Conservation (phyloP, 306 rosid genomes). For the Boehmeria nivea region DNA sequence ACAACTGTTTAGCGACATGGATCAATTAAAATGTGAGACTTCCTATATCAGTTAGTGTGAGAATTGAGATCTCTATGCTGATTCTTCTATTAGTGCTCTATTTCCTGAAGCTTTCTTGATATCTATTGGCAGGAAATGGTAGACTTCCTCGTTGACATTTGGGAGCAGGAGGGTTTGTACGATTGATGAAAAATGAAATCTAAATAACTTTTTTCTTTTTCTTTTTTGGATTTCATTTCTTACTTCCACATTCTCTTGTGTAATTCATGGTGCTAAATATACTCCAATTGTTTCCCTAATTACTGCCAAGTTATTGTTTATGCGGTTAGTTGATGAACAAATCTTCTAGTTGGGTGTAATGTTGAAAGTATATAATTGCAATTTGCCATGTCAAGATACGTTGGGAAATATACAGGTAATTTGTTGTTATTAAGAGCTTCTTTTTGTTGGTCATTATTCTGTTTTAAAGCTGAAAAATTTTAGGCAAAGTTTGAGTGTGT, state of each 20-base stretch:
- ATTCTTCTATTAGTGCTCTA: background rate
- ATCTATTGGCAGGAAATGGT: conserved; percentile 70
- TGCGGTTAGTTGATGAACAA: background rate
- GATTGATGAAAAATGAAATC: conserved; percentile 38
- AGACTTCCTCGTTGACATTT: conserved; percentile 68
- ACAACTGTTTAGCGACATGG: background rate
- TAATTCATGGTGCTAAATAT: background rate
- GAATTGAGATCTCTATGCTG: background rate
- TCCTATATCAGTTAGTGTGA: too few relatives aligned
- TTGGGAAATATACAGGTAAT: too few relatives aligned
- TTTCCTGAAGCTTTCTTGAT: conserved; percentile 16
- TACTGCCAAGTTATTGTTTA: background rate
- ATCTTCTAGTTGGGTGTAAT: background rate
- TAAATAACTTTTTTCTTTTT: background rate
- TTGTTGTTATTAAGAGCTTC: too few relatives aligned
- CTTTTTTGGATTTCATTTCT: background rate
- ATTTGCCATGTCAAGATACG: too few relatives aligned
- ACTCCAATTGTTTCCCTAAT: background rate
- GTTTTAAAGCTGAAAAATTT: too few relatives aligned
- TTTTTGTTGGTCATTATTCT: too few relatives aligned
- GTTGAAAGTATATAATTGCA: too few relatives aligned
- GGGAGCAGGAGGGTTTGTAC: conserved; percentile 82
- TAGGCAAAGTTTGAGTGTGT: too few relatives aligned
- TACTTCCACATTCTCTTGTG: background rate
- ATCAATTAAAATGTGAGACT: too few relatives aligned